Percentiles rank a stretch among this genome's conserved stretches.
phyloP scores from a whole-genome alignment of 164 flowering plant species.

The Brasenia schreberi region DNA sequence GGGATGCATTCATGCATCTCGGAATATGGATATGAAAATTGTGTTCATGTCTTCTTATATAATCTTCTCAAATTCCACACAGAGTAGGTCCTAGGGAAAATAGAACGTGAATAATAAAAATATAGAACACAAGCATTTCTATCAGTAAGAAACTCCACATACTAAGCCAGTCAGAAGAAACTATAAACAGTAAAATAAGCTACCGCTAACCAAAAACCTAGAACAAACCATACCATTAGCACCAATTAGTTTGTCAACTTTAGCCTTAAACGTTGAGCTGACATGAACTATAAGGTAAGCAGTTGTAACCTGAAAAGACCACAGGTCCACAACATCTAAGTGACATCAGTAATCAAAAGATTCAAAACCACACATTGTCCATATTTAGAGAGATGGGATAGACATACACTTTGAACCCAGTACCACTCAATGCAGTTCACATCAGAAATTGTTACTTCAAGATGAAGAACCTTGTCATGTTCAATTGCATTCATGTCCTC shows the following conservation, averaged over 20 bases:
- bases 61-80: too few relatives aligned
- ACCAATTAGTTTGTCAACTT: conserved; percentile 10
- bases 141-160: too few relatives aligned
- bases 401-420: conserved; percentile 40
- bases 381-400: background rate
- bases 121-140: too few relatives aligned
- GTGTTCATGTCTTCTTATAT: too few relatives aligned
- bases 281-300: conserved; percentile 31
- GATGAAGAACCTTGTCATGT: conserved; percentile 4
- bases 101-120: too few relatives aligned
- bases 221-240: conserved; percentile 24
- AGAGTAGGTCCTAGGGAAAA: too few relatives aligned
- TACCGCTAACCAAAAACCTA: background rate
- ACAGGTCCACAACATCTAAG: conserved; percentile 1
- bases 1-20: too few relatives aligned
- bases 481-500: conserved; percentile 13
- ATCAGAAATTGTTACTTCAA: conserved; percentile 23
- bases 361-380: too few relatives aligned
- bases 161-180: too few relatives aligned
- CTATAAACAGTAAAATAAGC: background rate
- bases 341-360: background rate
- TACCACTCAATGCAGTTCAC: conserved; percentile 22
- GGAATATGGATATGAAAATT: too few relatives aligned
- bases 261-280: conserved; percentile 16
- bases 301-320: conserved; percentile 26